Conservation (phyloP, 192 early-diverging fungal genomes). For the Thamnidium elegans region DNA sequence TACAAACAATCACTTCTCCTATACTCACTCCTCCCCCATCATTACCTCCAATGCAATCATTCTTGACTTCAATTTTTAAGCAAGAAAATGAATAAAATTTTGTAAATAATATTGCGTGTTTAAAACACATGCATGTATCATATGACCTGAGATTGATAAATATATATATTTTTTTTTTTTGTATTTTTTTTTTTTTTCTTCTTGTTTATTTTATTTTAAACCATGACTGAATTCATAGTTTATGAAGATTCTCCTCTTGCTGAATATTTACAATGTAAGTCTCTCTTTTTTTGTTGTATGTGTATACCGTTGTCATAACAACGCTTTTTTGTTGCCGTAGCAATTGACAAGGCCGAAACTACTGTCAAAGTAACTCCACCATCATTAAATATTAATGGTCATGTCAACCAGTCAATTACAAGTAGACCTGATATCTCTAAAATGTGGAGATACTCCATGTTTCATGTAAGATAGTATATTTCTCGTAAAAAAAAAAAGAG, state of each 20-base stretch:
- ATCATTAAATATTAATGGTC: neutral
- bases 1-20: neutral
- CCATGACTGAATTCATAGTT: slow-evolving; percentile 56
- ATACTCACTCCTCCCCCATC: neutral
- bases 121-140: too few relatives aligned
- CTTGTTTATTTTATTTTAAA: neutral
- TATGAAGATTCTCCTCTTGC: slow-evolving; percentile 65
- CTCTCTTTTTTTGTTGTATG: neutral
- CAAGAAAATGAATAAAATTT: neutral
- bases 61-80: neutral
- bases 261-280: slow-evolving; percentile 55
- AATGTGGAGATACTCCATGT: slow-evolving; percentile 15
- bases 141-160: too few relatives aligned
- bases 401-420: neutral
- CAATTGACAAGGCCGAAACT: slow-evolving; percentile 33
- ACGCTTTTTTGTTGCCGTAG: slow-evolving; percentile 15
- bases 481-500: neutral
- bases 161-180: neutral
- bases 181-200: neutral
- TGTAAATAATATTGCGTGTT: neutral
- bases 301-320: neutral
- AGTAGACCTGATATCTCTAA: neutral
- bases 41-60: slow-evolving; percentile 17
- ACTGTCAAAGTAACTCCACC: slow-evolving; percentile 19
- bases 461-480: slow-evolving; percentile 5